Conservation (phyloP, 805 yeast species). For the Metschnikowia hibisci region DNA sequence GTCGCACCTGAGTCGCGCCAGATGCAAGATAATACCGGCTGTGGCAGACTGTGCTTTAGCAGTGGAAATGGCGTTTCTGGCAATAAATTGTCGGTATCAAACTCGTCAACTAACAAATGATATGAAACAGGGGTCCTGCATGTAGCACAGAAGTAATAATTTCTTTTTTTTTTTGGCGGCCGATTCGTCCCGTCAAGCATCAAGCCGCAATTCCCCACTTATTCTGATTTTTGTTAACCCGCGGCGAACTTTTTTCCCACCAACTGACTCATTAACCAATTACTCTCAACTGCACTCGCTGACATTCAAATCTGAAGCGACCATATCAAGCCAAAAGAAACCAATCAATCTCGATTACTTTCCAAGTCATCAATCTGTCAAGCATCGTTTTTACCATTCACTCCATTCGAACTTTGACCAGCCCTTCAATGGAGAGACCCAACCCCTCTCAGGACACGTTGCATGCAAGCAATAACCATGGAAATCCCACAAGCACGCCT, state of each 20-base stretch:
- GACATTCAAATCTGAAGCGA: too few species aligned
- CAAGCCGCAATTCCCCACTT: constrained; percentile 1
- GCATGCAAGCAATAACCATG: constrained; percentile 2
- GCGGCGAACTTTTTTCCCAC: constrained; percentile 5
- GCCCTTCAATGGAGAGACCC: not conserved
- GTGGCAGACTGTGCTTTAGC: not conserved
- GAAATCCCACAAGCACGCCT: constrained; percentile 17
- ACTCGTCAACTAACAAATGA: too few species aligned
- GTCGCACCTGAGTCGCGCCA: not conserved
- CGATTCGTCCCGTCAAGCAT: too few species aligned
- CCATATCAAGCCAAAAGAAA: too few species aligned
- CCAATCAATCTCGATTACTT: too few species aligned
- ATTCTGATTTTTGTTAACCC: not conserved
- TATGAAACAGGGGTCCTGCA: too few species aligned
- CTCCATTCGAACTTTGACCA: not conserved
- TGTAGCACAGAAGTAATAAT: too few species aligned
- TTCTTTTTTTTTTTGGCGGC: too few species aligned
- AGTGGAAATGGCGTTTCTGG: not conserved
- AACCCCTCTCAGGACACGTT: constrained; percentile 2
- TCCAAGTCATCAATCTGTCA: too few species aligned
- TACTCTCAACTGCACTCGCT: not conserved
- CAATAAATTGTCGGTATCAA: too few species aligned
- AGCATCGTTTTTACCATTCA: not conserved
- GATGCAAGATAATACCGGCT: constrained; percentile 3
- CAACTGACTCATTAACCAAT: not conserved